These are phyloP conservation scores for Exophiala viscosa DNA, from an alignment of 2,329 filamentous ascomycete genomes.

Conservation along the genomic window DNA sequence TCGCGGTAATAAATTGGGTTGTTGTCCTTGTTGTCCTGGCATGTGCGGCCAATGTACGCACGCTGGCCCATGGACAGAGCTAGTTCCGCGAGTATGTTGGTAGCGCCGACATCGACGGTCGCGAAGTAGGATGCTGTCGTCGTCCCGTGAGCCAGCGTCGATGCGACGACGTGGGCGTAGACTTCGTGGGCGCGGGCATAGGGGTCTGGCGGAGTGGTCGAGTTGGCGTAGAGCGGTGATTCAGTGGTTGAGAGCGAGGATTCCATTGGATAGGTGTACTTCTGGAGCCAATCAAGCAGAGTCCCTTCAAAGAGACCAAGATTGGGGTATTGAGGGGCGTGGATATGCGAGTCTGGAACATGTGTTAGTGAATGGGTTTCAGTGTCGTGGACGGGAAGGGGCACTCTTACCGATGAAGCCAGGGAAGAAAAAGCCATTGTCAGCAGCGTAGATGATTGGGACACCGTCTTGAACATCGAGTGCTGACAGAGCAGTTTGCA, in stretches of 20 bases:
- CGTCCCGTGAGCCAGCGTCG: constrained; percentile 83
- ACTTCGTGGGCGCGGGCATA: constrained; percentile 61
- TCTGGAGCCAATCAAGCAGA: constrained; percentile 86
- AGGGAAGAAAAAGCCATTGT: constrained; percentile 9
- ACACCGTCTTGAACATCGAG: not conserved
- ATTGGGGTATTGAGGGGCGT: constrained; percentile 93
- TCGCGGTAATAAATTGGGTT: constrained; percentile 80
- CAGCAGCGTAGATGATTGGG: constrained; percentile 2
- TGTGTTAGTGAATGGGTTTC: not conserved
- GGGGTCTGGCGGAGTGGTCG: constrained; percentile 33
- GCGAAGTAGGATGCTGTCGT: constrained; percentile 91
- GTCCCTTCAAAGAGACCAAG: constrained; percentile 91
- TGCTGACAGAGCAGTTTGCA: not conserved
- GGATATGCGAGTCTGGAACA: constrained; percentile 59
- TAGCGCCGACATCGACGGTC: constrained; percentile 78
- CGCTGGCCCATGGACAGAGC: constrained; percentile 75
- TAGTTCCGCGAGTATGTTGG: constrained; percentile 80
- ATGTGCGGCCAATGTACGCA: constrained; percentile 87
- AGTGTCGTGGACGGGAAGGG: not conserved
- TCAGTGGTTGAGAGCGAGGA: constrained; percentile 56
- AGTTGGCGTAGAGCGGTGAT: constrained; percentile 19
- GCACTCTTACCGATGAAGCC: not conserved
- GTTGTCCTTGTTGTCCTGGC: constrained; percentile 71
- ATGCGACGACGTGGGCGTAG: constrained; percentile 72
- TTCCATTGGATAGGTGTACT: constrained; percentile 92